Evolutionary conservation across 2,329 filamentous ascomycete genomes (phyloP).

Genomic region (Chaetothyriales sp.): DNA sequence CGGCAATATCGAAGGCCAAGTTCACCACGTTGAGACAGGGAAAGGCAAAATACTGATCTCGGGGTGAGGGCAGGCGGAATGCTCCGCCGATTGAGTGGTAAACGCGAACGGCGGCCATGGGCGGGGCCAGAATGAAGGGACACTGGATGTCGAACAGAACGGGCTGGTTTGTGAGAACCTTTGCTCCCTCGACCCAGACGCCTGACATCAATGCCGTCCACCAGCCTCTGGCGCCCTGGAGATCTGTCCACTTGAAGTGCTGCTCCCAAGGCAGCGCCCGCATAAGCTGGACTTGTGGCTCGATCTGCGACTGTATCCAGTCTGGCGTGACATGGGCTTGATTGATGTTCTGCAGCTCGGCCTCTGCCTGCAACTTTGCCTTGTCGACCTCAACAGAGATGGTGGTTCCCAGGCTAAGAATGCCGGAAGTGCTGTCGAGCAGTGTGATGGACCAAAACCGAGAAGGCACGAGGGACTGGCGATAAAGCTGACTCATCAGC

Average conservation of each 20-base stretch:
- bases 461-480: conserved; percentile 10
- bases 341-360: conserved; percentile 17
- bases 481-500: conserved; percentile 17
- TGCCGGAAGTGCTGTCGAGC: conserved; percentile 20
- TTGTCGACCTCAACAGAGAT: conserved; percentile 17
- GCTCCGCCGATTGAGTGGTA: conserved; percentile 14
- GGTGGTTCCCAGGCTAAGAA: conserved; percentile 23
- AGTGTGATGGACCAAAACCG: conserved; percentile 21
- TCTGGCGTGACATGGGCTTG: conserved; percentile 4
- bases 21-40: conserved; percentile 14
- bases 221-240: conserved; percentile 23
- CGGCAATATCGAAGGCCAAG: conserved; percentile 13
- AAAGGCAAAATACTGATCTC: conserved; percentile 12
- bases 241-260: conserved; percentile 21
- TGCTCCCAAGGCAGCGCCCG: conserved; percentile 9
- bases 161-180: conserved; percentile 23
- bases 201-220: conserved; percentile 23
- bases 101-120: conserved; percentile 5
- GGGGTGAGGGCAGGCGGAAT: conserved; percentile 5
- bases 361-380: conserved; percentile 18
- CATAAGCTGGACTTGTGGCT: conserved; percentile 5
- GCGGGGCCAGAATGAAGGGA: conserved; percentile 17
- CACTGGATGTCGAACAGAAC: conserved; percentile 20
- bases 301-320: conserved; percentile 10
- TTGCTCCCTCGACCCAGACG: conserved; percentile 22